These are phyloP conservation scores for Phytophthora agathidicida DNA, from an alignment of 352 stramenopile genomes.

Conservation along the genomic window DNA sequence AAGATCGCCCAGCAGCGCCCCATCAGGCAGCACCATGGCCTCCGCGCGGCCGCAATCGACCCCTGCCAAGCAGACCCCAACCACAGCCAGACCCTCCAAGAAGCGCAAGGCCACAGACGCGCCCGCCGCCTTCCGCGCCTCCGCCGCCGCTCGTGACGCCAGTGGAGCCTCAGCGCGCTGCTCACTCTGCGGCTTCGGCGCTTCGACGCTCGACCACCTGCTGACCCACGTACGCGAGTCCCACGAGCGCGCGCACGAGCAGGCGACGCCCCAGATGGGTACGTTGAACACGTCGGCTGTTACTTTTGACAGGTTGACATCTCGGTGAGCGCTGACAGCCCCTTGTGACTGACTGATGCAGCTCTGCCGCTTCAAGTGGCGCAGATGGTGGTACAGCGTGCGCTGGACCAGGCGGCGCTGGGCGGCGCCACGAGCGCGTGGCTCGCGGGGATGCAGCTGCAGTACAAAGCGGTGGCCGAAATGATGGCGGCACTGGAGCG, in stretches of 20 bases:
- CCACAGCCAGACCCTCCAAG: constrained; percentile 37
- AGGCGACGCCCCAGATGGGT: constrained; percentile 53
- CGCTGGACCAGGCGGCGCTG: constrained; percentile 54
- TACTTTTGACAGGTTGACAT: constrained; percentile 16
- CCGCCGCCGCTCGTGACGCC: constrained; percentile 10
- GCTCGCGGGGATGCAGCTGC: constrained; percentile 55
- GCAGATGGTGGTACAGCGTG: constrained; percentile 61
- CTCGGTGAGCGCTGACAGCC: constrained; percentile 1
- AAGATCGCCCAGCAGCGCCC: constrained; percentile 25
- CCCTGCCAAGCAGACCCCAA: constrained; percentile 9
- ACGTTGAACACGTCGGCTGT: constrained; percentile 25
- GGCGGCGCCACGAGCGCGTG: constrained; percentile 56
- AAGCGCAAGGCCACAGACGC: constrained; percentile 59
- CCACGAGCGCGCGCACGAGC: constrained; percentile 23
- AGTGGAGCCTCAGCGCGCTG: constrained; percentile 28
- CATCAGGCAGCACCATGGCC: constrained; percentile 14
- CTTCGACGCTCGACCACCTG: constrained; percentile 53
- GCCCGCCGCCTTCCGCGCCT: constrained; percentile 21
- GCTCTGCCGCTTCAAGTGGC: constrained; percentile 61
- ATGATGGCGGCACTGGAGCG: constrained; percentile 48
- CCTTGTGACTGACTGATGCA: constrained; percentile 23
- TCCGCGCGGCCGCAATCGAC: constrained; percentile 18
- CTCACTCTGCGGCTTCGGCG: constrained; percentile 49
- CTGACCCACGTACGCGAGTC: constrained; percentile 56
- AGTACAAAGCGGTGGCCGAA: constrained; percentile 44